Evolutionary conservation across 768 basidiomycete species (phyloP).

Genomic region (Fomitopsis pulvina): DNA sequence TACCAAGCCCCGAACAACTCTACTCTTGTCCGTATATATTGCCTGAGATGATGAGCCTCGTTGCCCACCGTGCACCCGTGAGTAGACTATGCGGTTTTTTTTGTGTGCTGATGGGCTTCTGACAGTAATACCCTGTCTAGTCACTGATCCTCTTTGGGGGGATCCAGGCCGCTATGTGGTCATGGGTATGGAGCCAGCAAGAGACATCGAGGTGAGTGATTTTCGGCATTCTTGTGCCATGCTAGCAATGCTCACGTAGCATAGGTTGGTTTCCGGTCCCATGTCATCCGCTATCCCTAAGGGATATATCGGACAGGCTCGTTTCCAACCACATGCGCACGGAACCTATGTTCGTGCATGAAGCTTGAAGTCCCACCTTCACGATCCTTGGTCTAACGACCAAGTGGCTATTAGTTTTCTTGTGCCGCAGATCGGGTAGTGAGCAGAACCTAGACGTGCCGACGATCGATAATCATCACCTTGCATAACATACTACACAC

Average conservation of each 20-base stretch:
- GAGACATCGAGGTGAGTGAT: slow-evolving; percentile 17
- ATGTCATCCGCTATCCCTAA: slow-evolving; percentile 16
- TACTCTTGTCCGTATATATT: no score
- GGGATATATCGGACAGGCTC: slow-evolving; percentile 14
- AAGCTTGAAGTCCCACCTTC: no score
- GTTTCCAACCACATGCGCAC: slow-evolving; percentile 8
- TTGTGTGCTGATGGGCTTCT: background rate
- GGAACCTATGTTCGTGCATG: slow-evolving; percentile 2
- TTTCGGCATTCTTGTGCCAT: background rate
- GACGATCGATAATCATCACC: no score
- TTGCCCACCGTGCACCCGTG: slow-evolving; percentile 18
- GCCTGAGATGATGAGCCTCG: slow-evolving; percentile 4
- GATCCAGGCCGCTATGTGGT: slow-evolving; percentile 17
- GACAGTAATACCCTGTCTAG: slow-evolving; percentile 5
- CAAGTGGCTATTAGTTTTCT: no score
- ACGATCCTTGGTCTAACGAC: no score
- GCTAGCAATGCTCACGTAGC: background rate
- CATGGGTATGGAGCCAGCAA: slow-evolving; percentile 19
- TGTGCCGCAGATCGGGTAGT: no score
- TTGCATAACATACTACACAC: no score
- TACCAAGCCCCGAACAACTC: no score
- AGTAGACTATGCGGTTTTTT: background rate
- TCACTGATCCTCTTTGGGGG: slow-evolving; percentile 19
- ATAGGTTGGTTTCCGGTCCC: slow-evolving; percentile 10
- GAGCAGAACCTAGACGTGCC: no score